Evolutionary conservation across 1,139 yeast genomes (phyloP).

Genomic region (Kurtzmaniella quercitrusa): DNA sequence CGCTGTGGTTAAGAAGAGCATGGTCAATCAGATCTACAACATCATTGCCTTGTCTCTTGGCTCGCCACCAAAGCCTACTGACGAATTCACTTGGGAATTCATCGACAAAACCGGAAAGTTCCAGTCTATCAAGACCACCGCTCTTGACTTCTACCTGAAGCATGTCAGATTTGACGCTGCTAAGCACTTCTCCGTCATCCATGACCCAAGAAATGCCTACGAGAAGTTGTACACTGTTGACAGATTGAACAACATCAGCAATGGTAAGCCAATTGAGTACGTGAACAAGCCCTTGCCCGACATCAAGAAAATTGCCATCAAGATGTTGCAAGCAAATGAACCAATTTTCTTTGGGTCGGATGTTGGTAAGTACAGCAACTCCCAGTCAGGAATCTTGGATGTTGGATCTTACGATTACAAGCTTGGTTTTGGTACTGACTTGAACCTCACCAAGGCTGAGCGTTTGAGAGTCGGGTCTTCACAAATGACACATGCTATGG

Average conservation of each 20-base stretch:
- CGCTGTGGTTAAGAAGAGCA: constrained; percentile 34
- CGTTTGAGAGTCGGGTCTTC: constrained; percentile 53
- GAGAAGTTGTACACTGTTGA: constrained; percentile 64
- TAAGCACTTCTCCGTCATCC: constrained; percentile 60
- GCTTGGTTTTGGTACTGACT: constrained; percentile 55
- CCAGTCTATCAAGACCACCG: constrained; percentile 51
- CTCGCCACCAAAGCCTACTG: constrained; percentile 69
- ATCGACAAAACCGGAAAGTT: constrained; percentile 67
- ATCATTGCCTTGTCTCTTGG: constrained; percentile 66
- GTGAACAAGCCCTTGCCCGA: constrained; percentile 60
- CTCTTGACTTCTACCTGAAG: constrained; percentile 55
- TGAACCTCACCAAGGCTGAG: constrained; percentile 49
- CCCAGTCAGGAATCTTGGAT: constrained; percentile 62
- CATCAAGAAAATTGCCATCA: constrained; percentile 57
- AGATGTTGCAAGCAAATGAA: constrained; percentile 63
- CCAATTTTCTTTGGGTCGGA: constrained; percentile 85
- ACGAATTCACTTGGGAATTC: constrained; percentile 68
- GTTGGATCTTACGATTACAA: constrained; percentile 61
- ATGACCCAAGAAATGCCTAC: constrained; percentile 75
- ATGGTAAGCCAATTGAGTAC: constrained; percentile 64
- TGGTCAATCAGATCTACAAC: constrained; percentile 61
- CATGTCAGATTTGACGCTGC: constrained; percentile 50
- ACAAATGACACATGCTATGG: constrained; percentile 86
- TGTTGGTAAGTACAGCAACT: constrained; percentile 68
- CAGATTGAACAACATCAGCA: constrained; percentile 65